Conservation (phyloP, 116 monocot species). For the Papilionanthe hybrid region DNA sequence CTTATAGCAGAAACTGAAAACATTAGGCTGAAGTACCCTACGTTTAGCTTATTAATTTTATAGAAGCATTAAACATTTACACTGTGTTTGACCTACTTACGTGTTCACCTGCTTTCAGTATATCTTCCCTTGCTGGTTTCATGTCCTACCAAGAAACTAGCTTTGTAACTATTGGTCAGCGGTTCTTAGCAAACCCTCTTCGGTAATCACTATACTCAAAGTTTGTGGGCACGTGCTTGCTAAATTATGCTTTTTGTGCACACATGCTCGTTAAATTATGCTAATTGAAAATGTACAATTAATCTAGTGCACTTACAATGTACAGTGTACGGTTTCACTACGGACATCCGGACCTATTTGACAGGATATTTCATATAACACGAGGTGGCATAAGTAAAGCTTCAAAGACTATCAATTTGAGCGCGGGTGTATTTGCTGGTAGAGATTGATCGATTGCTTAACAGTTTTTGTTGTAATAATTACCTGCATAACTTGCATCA, state of each 20-base stretch:
- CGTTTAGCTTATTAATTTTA: not conserved
- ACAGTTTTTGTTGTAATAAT: not conserved
- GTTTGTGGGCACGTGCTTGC: too few species aligned
- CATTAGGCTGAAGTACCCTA: not conserved
- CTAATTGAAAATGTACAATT: not conserved
- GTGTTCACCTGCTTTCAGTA: constrained; percentile 33
- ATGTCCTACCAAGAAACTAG: constrained; percentile 89
- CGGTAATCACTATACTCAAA: constrained; percentile 26
- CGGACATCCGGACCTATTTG: constrained; percentile 85
- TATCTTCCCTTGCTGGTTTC: constrained; percentile 77
- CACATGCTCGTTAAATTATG: not conserved
- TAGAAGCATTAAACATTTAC: not conserved
- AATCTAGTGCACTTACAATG: not conserved
- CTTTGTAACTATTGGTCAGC: constrained; percentile 82
- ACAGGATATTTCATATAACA: constrained; percentile 73
- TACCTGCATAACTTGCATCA: not conserved
- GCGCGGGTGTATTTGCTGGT: constrained; percentile 85
- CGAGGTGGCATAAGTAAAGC: constrained; percentile 87
- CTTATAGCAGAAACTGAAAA: not conserved
- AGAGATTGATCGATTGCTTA: constrained; percentile 2
- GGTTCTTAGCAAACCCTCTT: constrained; percentile 69
- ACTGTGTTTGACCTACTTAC: not conserved
- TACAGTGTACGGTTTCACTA: constrained; percentile 80
- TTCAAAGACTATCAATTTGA: constrained; percentile 78
- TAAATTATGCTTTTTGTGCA: not conserved